Evolutionary conservation across 2,329 filamentous ascomycete genomes (phyloP).

Genomic region (Fusarium avenaceum): DNA sequence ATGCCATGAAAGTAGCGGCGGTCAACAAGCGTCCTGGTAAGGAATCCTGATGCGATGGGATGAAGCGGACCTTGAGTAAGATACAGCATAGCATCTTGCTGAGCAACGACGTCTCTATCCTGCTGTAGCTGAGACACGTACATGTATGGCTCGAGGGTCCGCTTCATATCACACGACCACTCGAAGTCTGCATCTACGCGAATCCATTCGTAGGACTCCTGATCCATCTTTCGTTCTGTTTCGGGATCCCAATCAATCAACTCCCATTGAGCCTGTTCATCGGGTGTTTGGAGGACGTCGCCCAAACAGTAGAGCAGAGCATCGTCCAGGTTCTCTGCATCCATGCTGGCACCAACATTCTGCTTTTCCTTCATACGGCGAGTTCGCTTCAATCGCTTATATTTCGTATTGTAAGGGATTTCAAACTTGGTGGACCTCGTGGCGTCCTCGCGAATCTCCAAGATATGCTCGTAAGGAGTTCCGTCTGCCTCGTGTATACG

Average conservation of each 20-base stretch:
- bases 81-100: constrained; percentile 81
- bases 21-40: constrained; percentile 91
- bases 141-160: constrained; percentile 94
- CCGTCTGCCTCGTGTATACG: constrained; percentile 98
- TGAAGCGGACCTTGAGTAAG: constrained; percentile 76
- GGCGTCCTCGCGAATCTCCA: constrained; percentile 89
- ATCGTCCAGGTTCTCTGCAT: constrained; percentile 77
- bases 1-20: constrained; percentile 94
- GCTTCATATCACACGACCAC: constrained; percentile 89
- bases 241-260: constrained; percentile 91
- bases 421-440: constrained; percentile 84
- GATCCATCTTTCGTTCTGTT: constrained; percentile 90
- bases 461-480: constrained; percentile 97
- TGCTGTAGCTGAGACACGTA: constrained; percentile 97
- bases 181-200: constrained; percentile 98
- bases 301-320: constrained; percentile 91
- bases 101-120: constrained; percentile 95
- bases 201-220: constrained; percentile 99
- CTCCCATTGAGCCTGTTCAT: constrained; percentile 87
- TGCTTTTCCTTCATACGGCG: constrained; percentile 83
- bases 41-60: constrained; percentile 87
- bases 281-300: constrained; percentile 85
- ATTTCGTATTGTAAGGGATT: constrained; percentile 99
- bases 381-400: constrained; percentile 94
- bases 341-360: constrained; percentile 68